Percentiles rank a stretch among this genome's conserved stretches.
phyloP scores from a whole-genome alignment of 352 stramenopile species.

The Phytophthora lateralis region DNA sequence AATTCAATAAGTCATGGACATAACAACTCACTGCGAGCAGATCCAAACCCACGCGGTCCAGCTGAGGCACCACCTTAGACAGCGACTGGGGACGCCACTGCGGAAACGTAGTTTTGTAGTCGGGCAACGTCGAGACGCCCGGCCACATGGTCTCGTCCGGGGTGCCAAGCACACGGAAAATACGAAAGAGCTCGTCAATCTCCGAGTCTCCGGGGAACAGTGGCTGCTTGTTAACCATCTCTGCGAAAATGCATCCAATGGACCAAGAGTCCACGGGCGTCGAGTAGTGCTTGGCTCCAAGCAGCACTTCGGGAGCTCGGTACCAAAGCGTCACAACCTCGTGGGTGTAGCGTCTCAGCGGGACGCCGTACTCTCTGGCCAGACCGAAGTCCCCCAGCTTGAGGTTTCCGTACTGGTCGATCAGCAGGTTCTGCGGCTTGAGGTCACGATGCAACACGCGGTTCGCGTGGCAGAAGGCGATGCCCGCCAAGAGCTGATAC shows the following conservation, averaged over 20 bases:
- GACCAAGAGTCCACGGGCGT: constrained; percentile 94
- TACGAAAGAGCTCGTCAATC: constrained; percentile 99
- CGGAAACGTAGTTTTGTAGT: constrained; percentile 98
- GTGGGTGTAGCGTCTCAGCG: constrained; percentile 91
- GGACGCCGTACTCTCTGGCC: constrained; percentile 87
- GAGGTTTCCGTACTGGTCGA: constrained; percentile 87
- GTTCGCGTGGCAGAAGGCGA: constrained; percentile 96
- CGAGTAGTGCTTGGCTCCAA: constrained; percentile 94
- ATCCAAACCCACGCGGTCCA: constrained; percentile 83
- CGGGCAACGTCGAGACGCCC: constrained; percentile 95
- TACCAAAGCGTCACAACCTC: constrained; percentile 98
- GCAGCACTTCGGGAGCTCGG: constrained; percentile 93
- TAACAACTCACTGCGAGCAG: constrained; percentile 68
- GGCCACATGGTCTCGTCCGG: constrained; percentile 97
- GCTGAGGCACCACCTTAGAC: constrained; percentile 85
- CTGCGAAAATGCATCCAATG: constrained; percentile 93
- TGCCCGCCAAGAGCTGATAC: constrained; percentile 79
- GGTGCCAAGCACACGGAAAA: constrained; percentile 97
- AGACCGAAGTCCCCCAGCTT: constrained; percentile 95
- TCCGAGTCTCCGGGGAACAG: constrained; percentile 96
- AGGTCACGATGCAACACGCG: constrained; percentile 97
- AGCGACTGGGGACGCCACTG: constrained; percentile 95
- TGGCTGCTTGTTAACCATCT: constrained; percentile 93
- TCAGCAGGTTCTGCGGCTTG: constrained; percentile 97
- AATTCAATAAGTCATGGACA: not conserved